These are phyloP conservation scores for Singerocomus inundabilis DNA, from an alignment of 1,284 basidiomycete genomes.

Conservation along the genomic window DNA sequence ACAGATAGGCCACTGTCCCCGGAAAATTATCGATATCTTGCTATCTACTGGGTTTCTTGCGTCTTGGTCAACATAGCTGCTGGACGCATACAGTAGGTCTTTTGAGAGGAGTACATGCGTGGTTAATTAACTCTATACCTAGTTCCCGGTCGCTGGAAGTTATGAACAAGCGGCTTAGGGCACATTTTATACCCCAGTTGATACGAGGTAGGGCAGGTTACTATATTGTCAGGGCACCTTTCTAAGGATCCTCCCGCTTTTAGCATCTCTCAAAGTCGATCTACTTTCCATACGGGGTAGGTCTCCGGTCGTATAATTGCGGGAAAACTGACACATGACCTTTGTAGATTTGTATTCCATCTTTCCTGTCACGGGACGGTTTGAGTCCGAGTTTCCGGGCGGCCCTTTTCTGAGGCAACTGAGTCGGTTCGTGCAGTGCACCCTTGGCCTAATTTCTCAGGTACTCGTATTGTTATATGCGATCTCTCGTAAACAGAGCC, in stretches of 20 bases:
- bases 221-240: background rate
- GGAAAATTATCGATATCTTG: constrained; percentile 9
- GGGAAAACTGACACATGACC: background rate
- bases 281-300: constrained; percentile 23
- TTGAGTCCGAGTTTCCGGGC: constrained; percentile 36
- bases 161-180: constrained; percentile 30
- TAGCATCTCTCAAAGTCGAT: constrained; percentile 28
- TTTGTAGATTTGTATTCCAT: constrained; percentile 19
- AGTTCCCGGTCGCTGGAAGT: constrained; percentile 27
- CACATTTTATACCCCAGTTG: constrained; percentile 38
- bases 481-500: constrained; percentile 22
- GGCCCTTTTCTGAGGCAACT: constrained; percentile 29
- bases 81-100: constrained; percentile 16
- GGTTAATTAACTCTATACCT: constrained; percentile 22
- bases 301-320: background rate
- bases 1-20: background rate
- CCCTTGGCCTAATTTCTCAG: constrained; percentile 31
- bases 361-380: constrained; percentile 25
- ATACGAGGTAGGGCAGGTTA: constrained; percentile 33
- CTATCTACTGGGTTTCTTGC: constrained; percentile 20
- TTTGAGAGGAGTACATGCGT: background rate
- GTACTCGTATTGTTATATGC: constrained; percentile 28
- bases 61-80: constrained; percentile 13
- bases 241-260: background rate
- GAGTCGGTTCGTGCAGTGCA: constrained; percentile 23